phyloP scores from a whole-genome alignment of 768 basidiomycete genomes.

The Mycena albidolilacea region DNA sequence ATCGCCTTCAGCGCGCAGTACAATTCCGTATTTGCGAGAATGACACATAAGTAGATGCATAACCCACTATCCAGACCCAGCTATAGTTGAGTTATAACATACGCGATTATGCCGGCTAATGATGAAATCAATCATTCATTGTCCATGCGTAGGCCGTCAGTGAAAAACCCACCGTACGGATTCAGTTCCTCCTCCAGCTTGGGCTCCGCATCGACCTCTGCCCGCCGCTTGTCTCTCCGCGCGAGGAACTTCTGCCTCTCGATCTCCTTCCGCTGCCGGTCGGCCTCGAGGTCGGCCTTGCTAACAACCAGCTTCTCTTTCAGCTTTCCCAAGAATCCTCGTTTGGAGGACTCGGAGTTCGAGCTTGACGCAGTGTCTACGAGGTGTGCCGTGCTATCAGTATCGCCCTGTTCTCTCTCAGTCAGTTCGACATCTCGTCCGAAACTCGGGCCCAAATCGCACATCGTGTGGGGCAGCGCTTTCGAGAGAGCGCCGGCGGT shows the following conservation, averaged over 20 bases:
- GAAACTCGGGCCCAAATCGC: background rate
- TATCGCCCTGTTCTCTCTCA: constrained; percentile 26
- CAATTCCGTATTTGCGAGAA: too few species aligned
- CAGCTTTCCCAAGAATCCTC: constrained; percentile 33
- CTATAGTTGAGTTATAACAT: too few species aligned
- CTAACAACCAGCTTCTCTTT: constrained; percentile 31
- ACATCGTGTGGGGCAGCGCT: constrained; percentile 36
- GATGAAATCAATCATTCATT: too few species aligned
- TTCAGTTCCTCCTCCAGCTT: background rate
- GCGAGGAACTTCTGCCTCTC: constrained; percentile 25
- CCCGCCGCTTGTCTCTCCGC: constrained; percentile 35
- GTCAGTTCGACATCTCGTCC: background rate
- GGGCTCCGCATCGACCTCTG: constrained; percentile 23
- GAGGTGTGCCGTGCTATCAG: constrained; percentile 29
- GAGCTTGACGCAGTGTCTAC: background rate
- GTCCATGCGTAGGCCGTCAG: too few species aligned
- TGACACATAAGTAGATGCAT: too few species aligned
- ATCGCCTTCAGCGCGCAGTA: too few species aligned
- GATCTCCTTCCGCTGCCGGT: constrained; percentile 17
- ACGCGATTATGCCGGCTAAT: too few species aligned
- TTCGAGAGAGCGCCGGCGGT: constrained; percentile 27
- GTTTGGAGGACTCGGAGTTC: constrained; percentile 8
- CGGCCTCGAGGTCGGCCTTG: constrained; percentile 35
- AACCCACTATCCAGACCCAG: too few species aligned
- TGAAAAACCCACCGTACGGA: too few species aligned